Percentiles rank a stretch among this genome's conserved stretches.
Conservation (phyloP, 2,329 filamentous ascomycete genomes). For the Dichotomopilus funicola region DNA sequence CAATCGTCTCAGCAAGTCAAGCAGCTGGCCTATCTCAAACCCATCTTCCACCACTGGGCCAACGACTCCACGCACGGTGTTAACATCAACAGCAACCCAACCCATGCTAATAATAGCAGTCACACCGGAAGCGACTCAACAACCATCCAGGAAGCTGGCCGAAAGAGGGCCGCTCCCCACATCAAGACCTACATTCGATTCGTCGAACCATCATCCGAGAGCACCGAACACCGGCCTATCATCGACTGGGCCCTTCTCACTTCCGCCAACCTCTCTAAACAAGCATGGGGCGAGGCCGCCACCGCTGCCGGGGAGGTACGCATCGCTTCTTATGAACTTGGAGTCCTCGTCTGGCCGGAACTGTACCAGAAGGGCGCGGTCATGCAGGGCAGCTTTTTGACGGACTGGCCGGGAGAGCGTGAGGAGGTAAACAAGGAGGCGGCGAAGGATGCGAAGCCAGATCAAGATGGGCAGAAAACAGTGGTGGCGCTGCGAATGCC, state of each 20-base stretch:
- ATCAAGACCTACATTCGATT: constrained; percentile 84
- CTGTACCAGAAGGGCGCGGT: constrained; percentile 41
- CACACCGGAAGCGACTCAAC: constrained; percentile 10
- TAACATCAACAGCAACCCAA: constrained; percentile 23
- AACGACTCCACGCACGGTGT: constrained; percentile 44
- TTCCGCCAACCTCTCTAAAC: constrained; percentile 85
- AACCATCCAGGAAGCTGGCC: constrained; percentile 44
- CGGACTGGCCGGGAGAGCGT: constrained; percentile 37
- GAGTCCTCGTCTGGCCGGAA: constrained; percentile 75
- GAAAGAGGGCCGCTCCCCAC: constrained; percentile 70
- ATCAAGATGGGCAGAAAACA: constrained; percentile 11
- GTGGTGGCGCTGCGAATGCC: constrained; percentile 70
- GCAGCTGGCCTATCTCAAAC: constrained; percentile 66
- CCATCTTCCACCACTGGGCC: constrained; percentile 70
- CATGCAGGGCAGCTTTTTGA: constrained; percentile 66
- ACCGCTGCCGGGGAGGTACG: constrained; percentile 51
- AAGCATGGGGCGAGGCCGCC: constrained; percentile 72
- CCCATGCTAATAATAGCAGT: neutral
- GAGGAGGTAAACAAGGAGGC: constrained; percentile 18
- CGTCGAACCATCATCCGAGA: constrained; percentile 22
- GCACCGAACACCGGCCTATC: constrained; percentile 22
- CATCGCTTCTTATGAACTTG: constrained; percentile 77
- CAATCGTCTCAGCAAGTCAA: constrained; percentile 63
- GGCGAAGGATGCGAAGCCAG: neutral
- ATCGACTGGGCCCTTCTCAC: constrained; percentile 84